Evolutionary conservation across 2,329 filamentous ascomycete species (phyloP).

Genomic region (Balansia obtecta): DNA sequence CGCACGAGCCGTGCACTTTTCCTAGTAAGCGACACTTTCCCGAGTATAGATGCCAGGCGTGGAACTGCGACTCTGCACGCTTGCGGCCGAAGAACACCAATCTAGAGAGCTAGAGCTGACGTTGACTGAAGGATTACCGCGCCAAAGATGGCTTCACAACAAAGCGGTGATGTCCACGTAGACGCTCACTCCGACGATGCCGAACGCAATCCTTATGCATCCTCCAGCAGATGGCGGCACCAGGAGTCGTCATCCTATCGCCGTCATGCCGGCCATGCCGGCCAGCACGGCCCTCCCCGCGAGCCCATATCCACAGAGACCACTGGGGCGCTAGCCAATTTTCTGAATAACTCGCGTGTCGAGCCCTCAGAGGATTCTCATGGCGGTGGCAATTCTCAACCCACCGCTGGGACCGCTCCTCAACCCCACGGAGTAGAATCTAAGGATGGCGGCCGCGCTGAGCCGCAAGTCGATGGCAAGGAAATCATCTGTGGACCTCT

Average conservation of each 20-base stretch:
- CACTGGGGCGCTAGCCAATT: conserved; percentile 41
- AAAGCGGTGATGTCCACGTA: conserved; percentile 1
- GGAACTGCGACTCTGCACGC: not conserved
- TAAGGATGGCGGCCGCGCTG: conserved; percentile 6
- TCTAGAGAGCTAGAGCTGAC: not conserved
- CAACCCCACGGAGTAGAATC: conserved; percentile 3
- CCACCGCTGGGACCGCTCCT: conserved; percentile 34
- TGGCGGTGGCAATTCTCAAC: conserved; percentile 28
- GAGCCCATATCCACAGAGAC: conserved; percentile 23
- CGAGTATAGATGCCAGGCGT: not conserved
- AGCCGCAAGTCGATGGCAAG: conserved; percentile 29
- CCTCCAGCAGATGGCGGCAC: conserved; percentile 47
- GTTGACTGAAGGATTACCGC: not conserved
- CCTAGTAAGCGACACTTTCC: not conserved
- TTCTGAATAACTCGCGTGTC: conserved; percentile 42
- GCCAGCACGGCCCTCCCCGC: conserved; percentile 15
- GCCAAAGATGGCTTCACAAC: conserved; percentile 4
- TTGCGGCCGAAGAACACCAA: not conserved
- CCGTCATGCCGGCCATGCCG: conserved; percentile 34
- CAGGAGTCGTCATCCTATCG: conserved; percentile 48
- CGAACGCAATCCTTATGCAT: conserved; percentile 40
- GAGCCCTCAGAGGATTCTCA: conserved; percentile 24
- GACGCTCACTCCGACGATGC: conserved; percentile 3
- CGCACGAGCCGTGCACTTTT: not conserved
- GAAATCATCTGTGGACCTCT: conserved; percentile 62